A percentile compares a stretch with the other conserved stretches of the same genome.
These are phyloP conservation scores for Gillenia trifoliata DNA, from an alignment of 306 rosid genomes.

Conservation along the genomic window DNA sequence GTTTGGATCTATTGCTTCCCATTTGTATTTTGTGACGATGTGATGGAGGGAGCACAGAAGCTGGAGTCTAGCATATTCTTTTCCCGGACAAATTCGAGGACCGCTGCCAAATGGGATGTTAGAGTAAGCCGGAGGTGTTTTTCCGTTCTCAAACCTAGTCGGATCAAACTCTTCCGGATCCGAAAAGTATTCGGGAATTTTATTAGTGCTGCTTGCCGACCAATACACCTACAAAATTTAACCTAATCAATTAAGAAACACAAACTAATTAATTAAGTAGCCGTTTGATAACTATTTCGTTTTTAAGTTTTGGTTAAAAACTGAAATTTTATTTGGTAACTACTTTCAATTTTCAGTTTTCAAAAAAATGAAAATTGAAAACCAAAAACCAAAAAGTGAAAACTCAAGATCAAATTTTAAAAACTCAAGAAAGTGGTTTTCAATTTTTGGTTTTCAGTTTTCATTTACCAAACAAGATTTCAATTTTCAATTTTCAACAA, in stretches of 20 bases:
- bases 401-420: too few relatives aligned
- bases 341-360: too few relatives aligned
- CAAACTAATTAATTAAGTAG: background rate
- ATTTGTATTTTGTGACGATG: conserved; percentile 41
- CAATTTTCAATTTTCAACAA: too few relatives aligned
- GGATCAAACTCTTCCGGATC: conserved; percentile 46
- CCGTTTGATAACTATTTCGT: too few relatives aligned
- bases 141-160: conserved; percentile 40
- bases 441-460: too few relatives aligned
- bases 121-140: conserved; percentile 36
- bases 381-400: too few relatives aligned
- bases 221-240: conserved; percentile 19
- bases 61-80: conserved; percentile 47
- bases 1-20: conserved; percentile 33
- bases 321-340: too few relatives aligned
- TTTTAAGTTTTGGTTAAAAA: too few relatives aligned
- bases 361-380: too few relatives aligned
- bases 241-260: too few relatives aligned
- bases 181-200: conserved; percentile 28
- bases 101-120: conserved; percentile 54
- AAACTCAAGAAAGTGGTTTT: too few relatives aligned
- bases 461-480: too few relatives aligned
- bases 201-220: conserved; percentile 33
- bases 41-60: conserved; percentile 45
- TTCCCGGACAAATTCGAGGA: conserved; percentile 59